Percentiles rank a stretch among this genome's conserved stretches.
Conservation (phyloP, 176 grass and related monocot genomes). For the Carex kokanica region DNA sequence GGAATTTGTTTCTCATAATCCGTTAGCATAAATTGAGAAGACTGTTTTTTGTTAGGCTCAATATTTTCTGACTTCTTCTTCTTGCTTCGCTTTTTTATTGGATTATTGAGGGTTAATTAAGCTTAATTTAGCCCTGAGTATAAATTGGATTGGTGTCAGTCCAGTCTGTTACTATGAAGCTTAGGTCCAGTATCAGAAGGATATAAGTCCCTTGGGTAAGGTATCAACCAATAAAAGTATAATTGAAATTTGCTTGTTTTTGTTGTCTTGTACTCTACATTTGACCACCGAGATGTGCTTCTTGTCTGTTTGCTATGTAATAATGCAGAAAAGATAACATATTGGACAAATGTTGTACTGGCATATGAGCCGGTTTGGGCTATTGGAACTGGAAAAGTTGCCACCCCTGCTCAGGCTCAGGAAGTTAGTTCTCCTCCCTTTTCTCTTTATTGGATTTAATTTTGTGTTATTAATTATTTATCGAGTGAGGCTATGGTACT, state of each 20-base stretch:
- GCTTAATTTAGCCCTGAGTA: background rate
- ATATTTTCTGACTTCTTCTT: background rate
- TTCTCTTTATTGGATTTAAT: constrained; percentile 12
- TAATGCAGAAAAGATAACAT: constrained; percentile 50
- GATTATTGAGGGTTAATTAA: background rate
- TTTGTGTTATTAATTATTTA: background rate
- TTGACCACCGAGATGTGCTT: background rate
- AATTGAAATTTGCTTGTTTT: background rate
- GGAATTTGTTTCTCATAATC: background rate
- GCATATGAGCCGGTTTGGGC: constrained; percentile 97
- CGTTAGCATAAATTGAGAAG: background rate
- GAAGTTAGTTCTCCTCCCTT: constrained; percentile 39
- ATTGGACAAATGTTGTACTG: constrained; percentile 76
- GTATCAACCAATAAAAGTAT: constrained; percentile 1
- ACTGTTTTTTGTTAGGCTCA: background rate
- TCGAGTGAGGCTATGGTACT: too few relatives aligned
- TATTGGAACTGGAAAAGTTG: constrained; percentile 90
- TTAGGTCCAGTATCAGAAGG: background rate
- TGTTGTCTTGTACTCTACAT: background rate
- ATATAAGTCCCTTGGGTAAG: background rate
- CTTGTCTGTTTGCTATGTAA: background rate
- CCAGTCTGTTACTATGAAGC: background rate
- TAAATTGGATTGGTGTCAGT: background rate
- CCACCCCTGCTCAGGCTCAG: constrained; percentile 71
- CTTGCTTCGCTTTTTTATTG: constrained; percentile 1